Evolutionary conservation across 164 flowering plant species (phyloP), one percentile per base, ranked within the genome.

Genomic region (Magnolia kwangsiensis): DNA sequence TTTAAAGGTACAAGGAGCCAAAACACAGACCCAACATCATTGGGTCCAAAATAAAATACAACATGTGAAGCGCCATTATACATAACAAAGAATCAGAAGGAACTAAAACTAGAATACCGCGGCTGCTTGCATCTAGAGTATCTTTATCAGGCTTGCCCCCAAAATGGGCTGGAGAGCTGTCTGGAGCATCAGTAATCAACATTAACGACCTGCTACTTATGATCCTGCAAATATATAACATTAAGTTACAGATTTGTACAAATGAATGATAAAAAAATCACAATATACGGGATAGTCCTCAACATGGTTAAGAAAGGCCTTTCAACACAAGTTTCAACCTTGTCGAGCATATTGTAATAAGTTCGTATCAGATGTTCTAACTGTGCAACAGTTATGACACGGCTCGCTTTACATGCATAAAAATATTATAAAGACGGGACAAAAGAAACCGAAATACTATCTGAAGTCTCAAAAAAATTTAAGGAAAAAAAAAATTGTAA

Each of bases 201-300:
- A 90, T 89, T 51, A 96, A 79, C 51, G 97, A 75, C 79, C 83
- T 94, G 81, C 89, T 89, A 86, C 94, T 94, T 78, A 96, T 90
- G 74, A 96, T 86, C 87, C 99, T 96, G 89, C 27, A 74, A 76
- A 23, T 24, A 69, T 49, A 82, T 8, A 66, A 80, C 10, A 72
- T n/a, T 37, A 24, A 51, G 21, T 75, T 51, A 29, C 19, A 8
- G 58, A 8, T 16, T 8, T 37, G 45, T 37, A 37, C 45, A 58
- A 65, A 51, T 24, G 27, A 24, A 67, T 20, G 67, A 69, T 4
- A 68, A 68, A 8, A 31, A 3, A 23, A 1, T 51, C 19, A 69
- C 45, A 37, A 37, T 37, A 3, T 37, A 37, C 45, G 45, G 45
- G 45, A 5, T 37, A 37, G 45, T 37, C 45, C 45, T 37, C 45